Percentiles rank a stretch among this genome's conserved stretches.
Evolutionary conservation across 2,329 filamentous ascomycete species (phyloP).

Genomic region (Cercospora citrullina): DNA sequence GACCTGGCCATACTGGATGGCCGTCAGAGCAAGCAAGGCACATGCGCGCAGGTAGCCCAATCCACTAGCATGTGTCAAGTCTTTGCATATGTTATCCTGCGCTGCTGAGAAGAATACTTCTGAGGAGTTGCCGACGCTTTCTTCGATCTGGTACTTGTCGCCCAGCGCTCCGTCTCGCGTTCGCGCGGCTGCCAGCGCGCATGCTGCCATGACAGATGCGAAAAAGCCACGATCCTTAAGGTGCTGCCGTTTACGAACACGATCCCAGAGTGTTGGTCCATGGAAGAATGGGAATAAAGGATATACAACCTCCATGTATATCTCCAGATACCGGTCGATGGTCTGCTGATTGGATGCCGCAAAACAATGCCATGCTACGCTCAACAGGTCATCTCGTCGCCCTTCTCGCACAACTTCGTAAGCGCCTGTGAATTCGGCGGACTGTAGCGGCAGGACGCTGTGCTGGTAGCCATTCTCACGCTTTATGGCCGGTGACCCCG

Average conservation of each 20-base stretch:
- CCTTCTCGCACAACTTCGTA: slow-evolving; percentile 31
- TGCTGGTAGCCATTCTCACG: slow-evolving; percentile 17
- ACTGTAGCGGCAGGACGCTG: background rate
- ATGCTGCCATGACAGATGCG: slow-evolving; percentile 54
- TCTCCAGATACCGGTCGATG: slow-evolving; percentile 46
- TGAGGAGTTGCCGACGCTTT: slow-evolving; percentile 35
- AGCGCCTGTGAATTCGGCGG: slow-evolving; percentile 26
- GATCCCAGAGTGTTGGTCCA: slow-evolving; percentile 45
- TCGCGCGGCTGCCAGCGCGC: slow-evolving; percentile 52
- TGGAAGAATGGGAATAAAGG: slow-evolving; percentile 57
- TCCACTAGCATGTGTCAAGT: slow-evolving; percentile 40
- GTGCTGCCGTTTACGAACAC: slow-evolving; percentile 48
- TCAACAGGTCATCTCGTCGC: slow-evolving; percentile 29
- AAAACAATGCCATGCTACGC: slow-evolving; percentile 45
- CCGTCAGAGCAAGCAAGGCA: slow-evolving; percentile 52
- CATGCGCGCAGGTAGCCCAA: slow-evolving; percentile 49
- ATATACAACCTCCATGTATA: slow-evolving; percentile 57
- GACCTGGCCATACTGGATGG: slow-evolving; percentile 55
- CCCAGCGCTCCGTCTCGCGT: slow-evolving; percentile 53
- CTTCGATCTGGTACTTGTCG: slow-evolving; percentile 31
- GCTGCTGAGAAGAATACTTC: slow-evolving; percentile 51
- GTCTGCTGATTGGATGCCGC: slow-evolving; percentile 42
- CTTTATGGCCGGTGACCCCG: slow-evolving; percentile 24
- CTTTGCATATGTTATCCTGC: slow-evolving; percentile 43
- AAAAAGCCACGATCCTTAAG: slow-evolving; percentile 48